Base-by-base conservation (phyloP, 2,329 filamentous ascomycete genomes). In the Diaporthe sp. region DNA sequence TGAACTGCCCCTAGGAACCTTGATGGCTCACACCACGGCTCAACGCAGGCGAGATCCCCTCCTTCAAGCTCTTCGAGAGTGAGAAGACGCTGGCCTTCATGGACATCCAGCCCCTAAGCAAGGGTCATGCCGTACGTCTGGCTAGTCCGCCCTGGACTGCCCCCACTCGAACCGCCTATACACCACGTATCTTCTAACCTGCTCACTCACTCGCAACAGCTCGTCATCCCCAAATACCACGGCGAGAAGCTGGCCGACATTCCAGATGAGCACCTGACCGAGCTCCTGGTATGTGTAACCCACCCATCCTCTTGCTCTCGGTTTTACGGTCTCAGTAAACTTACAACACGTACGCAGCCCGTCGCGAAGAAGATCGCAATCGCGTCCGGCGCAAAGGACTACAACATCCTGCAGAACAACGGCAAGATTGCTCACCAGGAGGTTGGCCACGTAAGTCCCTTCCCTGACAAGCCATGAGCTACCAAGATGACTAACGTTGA, bases 391-490 rank as follows among this genome's bases (percentile, higher is more conserved):
- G 92, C 94, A 5, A 87, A 88, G 71, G 90, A 98, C 84, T 99
- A 95, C 89, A 99, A 99, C 82, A 90, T 99, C 67, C 87, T 99
- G 76, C 97, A 99, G 87, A 99, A 99, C 87, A 99, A 99, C 82
- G 97, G 97, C 71, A 88, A 91, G 31, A 91, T 96, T 81, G 97
- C 97, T 25, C 97, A 99, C 85, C 97, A 98, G 87, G 88, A 94
- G 78, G 96, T 99, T 77, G 94, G 95, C 79, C 97, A 99, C 86
- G 96, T 97, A 87, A 86, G 92, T 87, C 70, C 31, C 55, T 55
- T 17, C 37, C 9, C 1, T 13, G 9, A 10, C 13, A 37, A 12
- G n/a, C 46, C 22, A 22, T 39, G 15, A 28, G n/a, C 8, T 25
- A 17, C 5, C 34, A 49, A 37, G 34, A 25, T 62, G 25, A n/a